phyloP scores from a whole-genome alignment of 495 filamentous ascomycete genomes.

The Hypoxylon lenormandii region DNA sequence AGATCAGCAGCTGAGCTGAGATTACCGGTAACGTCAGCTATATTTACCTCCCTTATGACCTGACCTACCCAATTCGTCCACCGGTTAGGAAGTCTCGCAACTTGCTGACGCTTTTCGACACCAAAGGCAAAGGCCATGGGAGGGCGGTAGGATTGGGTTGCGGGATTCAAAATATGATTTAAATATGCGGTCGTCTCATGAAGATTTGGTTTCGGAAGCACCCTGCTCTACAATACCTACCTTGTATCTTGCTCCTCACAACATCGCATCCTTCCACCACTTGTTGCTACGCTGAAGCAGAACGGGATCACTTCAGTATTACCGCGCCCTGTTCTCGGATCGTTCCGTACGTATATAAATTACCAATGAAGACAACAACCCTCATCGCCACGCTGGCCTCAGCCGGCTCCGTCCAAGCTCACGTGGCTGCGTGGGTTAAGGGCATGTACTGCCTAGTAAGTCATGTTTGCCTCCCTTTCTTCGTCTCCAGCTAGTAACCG shows the following conservation, averaged over 20 bases:
- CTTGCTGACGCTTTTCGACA: not conserved
- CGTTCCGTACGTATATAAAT: not conserved
- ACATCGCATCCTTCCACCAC: too few relatives aligned
- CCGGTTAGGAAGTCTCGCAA: not conserved
- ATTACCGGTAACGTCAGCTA: conserved; percentile 27
- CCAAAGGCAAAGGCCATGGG: not conserved
- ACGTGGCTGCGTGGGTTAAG: conserved; percentile 59
- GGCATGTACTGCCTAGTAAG: conserved; percentile 64
- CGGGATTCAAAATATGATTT: not conserved
- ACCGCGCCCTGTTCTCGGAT: too few relatives aligned
- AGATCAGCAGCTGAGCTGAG: conserved; percentile 8
- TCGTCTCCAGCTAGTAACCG: not conserved
- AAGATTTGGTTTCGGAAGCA: too few relatives aligned
- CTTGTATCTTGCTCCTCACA: too few relatives aligned
- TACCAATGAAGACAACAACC: conserved; percentile 15
- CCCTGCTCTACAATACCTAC: too few relatives aligned
- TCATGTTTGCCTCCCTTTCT: not conserved
- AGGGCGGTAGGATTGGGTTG: not conserved
- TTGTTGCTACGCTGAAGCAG: too few relatives aligned
- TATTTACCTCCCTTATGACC: conserved; percentile 1
- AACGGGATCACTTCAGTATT: too few relatives aligned
- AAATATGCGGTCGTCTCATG: not conserved
- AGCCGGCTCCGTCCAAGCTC: conserved; percentile 47
- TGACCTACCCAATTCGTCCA: not conserved
- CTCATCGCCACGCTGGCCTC: conserved; percentile 41